Conservation (phyloP, 495 filamentous ascomycete species). For the Podospora australis region DNA sequence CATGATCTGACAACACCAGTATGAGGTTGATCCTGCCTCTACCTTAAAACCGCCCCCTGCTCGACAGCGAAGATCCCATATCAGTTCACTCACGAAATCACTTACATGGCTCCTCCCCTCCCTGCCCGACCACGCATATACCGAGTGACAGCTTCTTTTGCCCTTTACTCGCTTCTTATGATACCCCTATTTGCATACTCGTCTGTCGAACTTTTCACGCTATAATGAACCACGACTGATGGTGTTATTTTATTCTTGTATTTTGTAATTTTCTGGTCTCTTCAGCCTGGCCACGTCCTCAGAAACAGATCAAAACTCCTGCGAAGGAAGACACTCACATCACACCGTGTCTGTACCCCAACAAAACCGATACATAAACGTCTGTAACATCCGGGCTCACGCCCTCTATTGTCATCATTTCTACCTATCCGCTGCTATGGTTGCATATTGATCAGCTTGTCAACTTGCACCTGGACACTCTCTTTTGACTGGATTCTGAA, state of each 20-base stretch:
- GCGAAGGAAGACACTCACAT: too few relatives aligned
- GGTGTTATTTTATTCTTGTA: not conserved
- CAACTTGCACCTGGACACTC: too few relatives aligned
- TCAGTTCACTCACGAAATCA: not conserved
- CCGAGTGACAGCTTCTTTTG: not conserved
- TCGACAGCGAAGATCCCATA: not conserved
- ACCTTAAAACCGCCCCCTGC: not conserved
- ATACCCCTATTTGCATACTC: conserved; percentile 13
- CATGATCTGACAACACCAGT: conserved; percentile 14
- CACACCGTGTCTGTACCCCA: too few relatives aligned
- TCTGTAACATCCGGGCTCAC: too few relatives aligned
- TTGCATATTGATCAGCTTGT: too few relatives aligned
- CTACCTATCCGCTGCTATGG: too few relatives aligned
- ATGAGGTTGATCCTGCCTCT: conserved; percentile 8
- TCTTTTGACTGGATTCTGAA: too few relatives aligned
- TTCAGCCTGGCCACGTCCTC: too few relatives aligned
- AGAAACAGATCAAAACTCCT: not conserved
- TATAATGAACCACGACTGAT: not conserved
- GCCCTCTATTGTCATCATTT: too few relatives aligned
- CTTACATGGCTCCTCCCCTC: not conserved
- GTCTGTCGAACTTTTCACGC: not conserved
- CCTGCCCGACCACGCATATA: not conserved
- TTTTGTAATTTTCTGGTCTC: too few relatives aligned
- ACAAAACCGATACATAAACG: too few relatives aligned
- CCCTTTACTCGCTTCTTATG: conserved; percentile 5